Evolutionary conservation across 306 rosid genomes (phyloP).

Genomic region (Astragalus glycyphyllos): DNA sequence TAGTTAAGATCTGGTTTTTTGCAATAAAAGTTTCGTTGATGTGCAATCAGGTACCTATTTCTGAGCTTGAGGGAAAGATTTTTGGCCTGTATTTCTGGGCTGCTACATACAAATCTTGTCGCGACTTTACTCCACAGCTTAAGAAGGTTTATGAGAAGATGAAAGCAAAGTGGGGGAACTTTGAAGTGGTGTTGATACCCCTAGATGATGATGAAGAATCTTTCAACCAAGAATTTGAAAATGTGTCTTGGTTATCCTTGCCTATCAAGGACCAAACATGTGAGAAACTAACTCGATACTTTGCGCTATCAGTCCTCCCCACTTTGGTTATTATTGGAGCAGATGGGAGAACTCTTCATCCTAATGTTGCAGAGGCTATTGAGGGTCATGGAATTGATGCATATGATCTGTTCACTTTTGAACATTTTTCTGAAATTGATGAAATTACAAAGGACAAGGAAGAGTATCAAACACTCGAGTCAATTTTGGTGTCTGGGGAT

Average conservation of each 20-base stretch:
- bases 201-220: slow-evolving; percentile 59
- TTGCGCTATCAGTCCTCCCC: slow-evolving; percentile 64
- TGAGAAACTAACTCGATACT: slow-evolving; percentile 52
- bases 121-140: slow-evolving; percentile 55
- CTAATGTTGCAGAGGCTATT: slow-evolving; percentile 60
- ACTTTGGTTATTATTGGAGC: slow-evolving; percentile 70
- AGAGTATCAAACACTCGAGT: slow-evolving; percentile 69
- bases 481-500: slow-evolving; percentile 61
- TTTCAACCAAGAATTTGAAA: slow-evolving; percentile 49
- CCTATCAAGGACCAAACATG: slow-evolving; percentile 62
- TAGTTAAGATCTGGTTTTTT: neutral
- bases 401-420: slow-evolving; percentile 70
- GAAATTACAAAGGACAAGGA: slow-evolving; percentile 66
- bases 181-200: slow-evolving; percentile 69
- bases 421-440: slow-evolving; percentile 61
- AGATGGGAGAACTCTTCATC: slow-evolving; percentile 66
- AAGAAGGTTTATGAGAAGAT: slow-evolving; percentile 61
- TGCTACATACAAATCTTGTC: slow-evolving; percentile 32
- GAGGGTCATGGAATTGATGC: slow-evolving; percentile 66
- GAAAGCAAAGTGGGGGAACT: slow-evolving; percentile 59
- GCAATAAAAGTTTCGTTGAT: slow-evolving; percentile 5
- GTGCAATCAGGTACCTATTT: slow-evolving; percentile 54
- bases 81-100: slow-evolving; percentile 66
- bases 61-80: slow-evolving; percentile 75
- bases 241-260: slow-evolving; percentile 68